Base-by-base conservation (phyloP, 2,329 filamentous ascomycete genomes). In the Coccinonectria pachysandricola region DNA sequence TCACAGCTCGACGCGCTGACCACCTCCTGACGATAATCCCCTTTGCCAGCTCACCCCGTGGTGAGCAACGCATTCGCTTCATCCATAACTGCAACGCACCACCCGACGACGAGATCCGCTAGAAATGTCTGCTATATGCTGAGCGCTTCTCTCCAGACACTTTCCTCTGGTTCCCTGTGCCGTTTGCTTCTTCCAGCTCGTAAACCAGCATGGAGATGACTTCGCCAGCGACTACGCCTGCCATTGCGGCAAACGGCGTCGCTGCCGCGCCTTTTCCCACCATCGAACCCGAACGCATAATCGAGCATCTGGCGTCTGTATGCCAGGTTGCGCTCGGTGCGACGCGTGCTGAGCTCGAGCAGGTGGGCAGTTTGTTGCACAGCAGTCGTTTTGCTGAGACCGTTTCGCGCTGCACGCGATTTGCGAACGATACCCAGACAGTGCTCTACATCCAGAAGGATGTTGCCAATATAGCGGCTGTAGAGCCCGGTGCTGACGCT, bases 391-490 rank as follows among this genome's bases (percentile, higher is more conserved):
- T 84, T 42, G 61, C 68, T 28, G 88, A 96, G 45, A 95, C 91
- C 6, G 61, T 93, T 30, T 77, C 86, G 51, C 74, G 85, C 61
- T 95, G 88, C 57, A 75, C 76, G 41, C 79, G 87, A 46, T 96
- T 96, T 57, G 86, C 86, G 32, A 75, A 77, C 35, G 92, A 98
- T 57, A 69, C 80, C 32, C 85, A 94, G 59, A 76, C 79, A 36
- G 85, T 81, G 29, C 65, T 98, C 37, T 96, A 96, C 58, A 79
- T 95, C 37, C 81, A 91, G 52, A 94, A 95, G 59, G 84, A 88
- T 50, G 52, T 78, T 39, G 59, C 70, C 27, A 62, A 67, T 37
- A 64, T 65, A 8, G 63, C 69, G 24, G 54, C 67, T 29, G 48
- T 62, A 20, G 60, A 68, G 30, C 65, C 72, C 37, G 68, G 61